Percentiles rank a stretch among this genome's conserved stretches.
Conservation (phyloP, 2,329 filamentous ascomycete genomes). For the Phyllosticta capitalensis region DNA sequence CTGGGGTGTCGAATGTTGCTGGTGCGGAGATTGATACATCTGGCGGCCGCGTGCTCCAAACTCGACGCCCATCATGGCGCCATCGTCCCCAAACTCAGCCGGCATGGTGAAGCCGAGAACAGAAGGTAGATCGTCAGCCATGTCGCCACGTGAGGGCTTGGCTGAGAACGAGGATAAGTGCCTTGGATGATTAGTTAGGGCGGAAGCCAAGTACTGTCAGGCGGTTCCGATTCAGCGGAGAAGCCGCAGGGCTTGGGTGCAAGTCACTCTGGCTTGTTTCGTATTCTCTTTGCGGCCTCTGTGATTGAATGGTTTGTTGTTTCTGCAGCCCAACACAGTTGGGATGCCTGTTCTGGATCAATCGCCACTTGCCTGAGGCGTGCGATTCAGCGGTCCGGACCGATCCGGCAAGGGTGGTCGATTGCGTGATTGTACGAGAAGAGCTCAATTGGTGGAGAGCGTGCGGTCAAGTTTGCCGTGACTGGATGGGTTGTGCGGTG, state of each 20-base stretch:
- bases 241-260: too few species aligned
- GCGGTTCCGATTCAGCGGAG: not conserved
- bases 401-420: not conserved
- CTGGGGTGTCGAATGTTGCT: not conserved
- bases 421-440: not conserved
- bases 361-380: not conserved
- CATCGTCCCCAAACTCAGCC: not conserved
- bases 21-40: not conserved
- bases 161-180: not conserved
- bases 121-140: not conserved
- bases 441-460: not conserved
- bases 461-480: not conserved
- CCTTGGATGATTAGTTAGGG: not conserved
- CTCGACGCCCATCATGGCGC: not conserved
- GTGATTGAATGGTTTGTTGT: not conserved
- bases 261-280: too few species aligned
- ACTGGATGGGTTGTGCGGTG: not conserved
- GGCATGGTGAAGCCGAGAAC: not conserved
- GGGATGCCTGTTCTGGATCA: not conserved
- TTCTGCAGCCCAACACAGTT: not conserved
- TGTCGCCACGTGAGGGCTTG: not conserved
- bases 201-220: not conserved
- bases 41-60: not conserved
- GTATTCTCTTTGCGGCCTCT: not conserved
- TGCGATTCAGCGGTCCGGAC: not conserved